Evolutionary conservation across 1,139 yeast genomes (phyloP).

Genomic region (Debaryomycetaceae sp.): DNA sequence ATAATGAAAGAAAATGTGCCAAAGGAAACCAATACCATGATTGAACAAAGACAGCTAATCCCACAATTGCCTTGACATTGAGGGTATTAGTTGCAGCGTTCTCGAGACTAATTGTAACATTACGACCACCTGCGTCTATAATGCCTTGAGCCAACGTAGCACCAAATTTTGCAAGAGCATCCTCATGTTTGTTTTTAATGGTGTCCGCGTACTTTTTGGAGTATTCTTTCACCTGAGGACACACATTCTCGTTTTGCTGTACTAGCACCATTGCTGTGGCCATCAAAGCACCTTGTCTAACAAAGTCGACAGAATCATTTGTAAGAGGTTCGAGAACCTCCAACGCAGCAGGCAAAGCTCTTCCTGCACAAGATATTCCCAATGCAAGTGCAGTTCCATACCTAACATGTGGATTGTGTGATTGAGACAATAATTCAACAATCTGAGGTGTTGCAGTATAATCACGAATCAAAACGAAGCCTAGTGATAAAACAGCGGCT

Average conservation of each 20-base stretch:
- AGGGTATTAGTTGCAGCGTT: slow-evolving; percentile 88
- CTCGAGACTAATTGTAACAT: slow-evolving; percentile 90
- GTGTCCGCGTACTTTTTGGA: slow-evolving; percentile 74
- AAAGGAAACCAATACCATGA: slow-evolving; percentile 99
- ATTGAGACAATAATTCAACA: slow-evolving; percentile 87
- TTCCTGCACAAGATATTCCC: slow-evolving; percentile 96
- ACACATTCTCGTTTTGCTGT: slow-evolving; percentile 85
- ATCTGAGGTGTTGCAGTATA: slow-evolving; percentile 93
- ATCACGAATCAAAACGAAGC: slow-evolving; percentile 86
- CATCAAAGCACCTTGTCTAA: slow-evolving; percentile 95
- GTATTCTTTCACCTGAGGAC: slow-evolving; percentile 75
- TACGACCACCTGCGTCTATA: slow-evolving; percentile 98
- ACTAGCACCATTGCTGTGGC: slow-evolving; percentile 90
- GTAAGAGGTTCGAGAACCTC: slow-evolving; percentile 91
- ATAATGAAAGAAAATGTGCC: slow-evolving; percentile 86
- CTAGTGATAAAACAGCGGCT: slow-evolving; percentile 92
- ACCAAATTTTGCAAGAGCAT: slow-evolving; percentile 95
- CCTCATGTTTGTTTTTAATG: slow-evolving; percentile 85
- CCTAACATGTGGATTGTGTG: slow-evolving; percentile 97
- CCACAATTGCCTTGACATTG: slow-evolving; percentile 88
- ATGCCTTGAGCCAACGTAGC: slow-evolving; percentile 97
- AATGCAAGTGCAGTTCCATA: slow-evolving; percentile 97
- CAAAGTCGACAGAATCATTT: slow-evolving; percentile 94
- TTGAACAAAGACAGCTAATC: slow-evolving; percentile 84
- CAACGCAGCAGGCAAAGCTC: slow-evolving; percentile 82